phyloP scores from a whole-genome alignment of 345 rosid genomes.

The Citrus sp. region DNA sequence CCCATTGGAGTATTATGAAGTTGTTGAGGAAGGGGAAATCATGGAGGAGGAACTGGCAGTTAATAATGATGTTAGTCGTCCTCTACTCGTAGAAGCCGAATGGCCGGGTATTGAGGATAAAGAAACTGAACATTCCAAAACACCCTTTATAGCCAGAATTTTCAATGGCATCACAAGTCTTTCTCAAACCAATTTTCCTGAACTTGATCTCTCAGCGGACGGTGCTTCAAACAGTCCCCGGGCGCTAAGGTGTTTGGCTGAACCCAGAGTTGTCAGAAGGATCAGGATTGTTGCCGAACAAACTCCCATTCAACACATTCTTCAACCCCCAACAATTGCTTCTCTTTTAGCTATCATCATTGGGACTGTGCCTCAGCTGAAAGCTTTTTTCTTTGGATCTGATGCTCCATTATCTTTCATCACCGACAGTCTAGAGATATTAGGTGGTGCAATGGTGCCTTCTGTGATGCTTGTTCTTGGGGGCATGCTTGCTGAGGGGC shows the following conservation, averaged over 20 bases:
- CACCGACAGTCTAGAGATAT: constrained; percentile 80
- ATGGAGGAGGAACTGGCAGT: constrained; percentile 37
- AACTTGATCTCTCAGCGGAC: constrained; percentile 46
- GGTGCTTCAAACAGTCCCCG: constrained; percentile 46
- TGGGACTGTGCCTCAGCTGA: constrained; percentile 75
- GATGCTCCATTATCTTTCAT: constrained; percentile 81
- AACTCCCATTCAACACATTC: constrained; percentile 83
- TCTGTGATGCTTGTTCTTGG: constrained; percentile 97
- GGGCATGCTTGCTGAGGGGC: constrained; percentile 95
- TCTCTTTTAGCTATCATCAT: constrained; percentile 75
- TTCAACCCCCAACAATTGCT: constrained; percentile 92
- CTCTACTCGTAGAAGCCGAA: constrained; percentile 87
- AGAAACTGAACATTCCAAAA: constrained; percentile 79
- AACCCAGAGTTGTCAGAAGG: constrained; percentile 84
- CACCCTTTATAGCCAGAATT: constrained; percentile 72
- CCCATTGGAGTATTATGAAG: constrained; percentile 74
- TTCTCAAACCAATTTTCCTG: constrained; percentile 53
- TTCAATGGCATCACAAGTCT: constrained; percentile 49
- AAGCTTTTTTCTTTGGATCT: constrained; percentile 60
- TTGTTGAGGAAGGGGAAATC: constrained; percentile 65
- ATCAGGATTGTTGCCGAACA: constrained; percentile 85
- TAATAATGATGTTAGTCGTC: constrained; percentile 47
- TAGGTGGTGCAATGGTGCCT: constrained; percentile 90
- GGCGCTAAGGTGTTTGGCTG: constrained; percentile 73
- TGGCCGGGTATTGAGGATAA: constrained; percentile 97